Base-by-base conservation (phyloP, 257 asterid species). In the Striga asiatica region DNA sequence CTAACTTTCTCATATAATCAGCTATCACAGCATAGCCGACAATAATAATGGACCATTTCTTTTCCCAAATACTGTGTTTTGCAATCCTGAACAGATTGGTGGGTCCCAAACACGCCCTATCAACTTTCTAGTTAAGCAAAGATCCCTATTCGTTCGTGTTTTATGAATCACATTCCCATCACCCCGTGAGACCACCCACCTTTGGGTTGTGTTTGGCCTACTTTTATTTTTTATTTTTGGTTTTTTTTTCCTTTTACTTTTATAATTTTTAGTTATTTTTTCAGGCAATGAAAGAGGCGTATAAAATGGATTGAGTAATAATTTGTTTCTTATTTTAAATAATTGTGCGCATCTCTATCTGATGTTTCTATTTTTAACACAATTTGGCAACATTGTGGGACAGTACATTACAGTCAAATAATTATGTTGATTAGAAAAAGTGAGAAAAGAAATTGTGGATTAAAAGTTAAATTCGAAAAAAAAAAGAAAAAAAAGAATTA, bases 91-190 rank as follows among this genome's bases (percentile, higher is more conserved):
- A 23, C 28, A 60, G 75, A 73, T 66, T 52, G 46, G 77, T 65
- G 21, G 80, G 71, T 12, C 74, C 78, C 78, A 10, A 12, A 54
- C 67, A 2, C 64, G 50, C 58, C 51, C 39, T 23, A 16, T 64
- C 76, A 53, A 38, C 80, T 74, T 74, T 74, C 74, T 65, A 64
- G 60, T 77, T 71, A 71, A 74, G 80, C 80, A 70, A 73, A 77
- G 73, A 69, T 72, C 68, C 74, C 59, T 49, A 72, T 76, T 72
- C 76, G 76, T 76, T 69, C n/a, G n/a, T n/a, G n/a, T n/a, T 66
- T 68, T 59, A 64, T 77, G 76, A 62, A 76, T 76, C 79, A 69
- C 60, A 76, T 72, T 69, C 74, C n/a, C 67, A 60, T 48, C 62
- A 55, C 66, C n/a, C n/a, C 65, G 57, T 66, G 61, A 66, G 64